Base-by-base conservation (phyloP, 768 basidiomycete genomes). In the Boletus eberwhitei region DNA sequence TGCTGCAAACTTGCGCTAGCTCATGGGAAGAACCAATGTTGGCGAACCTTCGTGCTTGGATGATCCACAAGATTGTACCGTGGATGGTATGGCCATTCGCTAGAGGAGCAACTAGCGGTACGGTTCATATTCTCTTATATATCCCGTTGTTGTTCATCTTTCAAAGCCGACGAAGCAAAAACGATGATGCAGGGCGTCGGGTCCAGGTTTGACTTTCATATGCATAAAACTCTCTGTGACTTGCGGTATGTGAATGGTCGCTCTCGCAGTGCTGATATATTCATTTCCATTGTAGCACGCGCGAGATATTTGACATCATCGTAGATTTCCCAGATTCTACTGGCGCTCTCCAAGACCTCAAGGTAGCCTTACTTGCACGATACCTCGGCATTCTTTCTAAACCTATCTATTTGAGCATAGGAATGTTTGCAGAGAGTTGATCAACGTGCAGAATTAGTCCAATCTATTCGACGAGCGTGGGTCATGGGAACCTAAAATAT, bases 231-330 rank as follows among this genome's bases (percentile, higher is more conserved):
- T 3, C 74, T 98, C 24, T 92, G 89, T 65, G 90, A 94, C 67
- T 73, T 96, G 49, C 76, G 93, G 93, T 91, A 52, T 36, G 79
- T 67, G 12, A 58, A 46, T n/a, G 14, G n/a, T 47, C 54, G 24
- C 50, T 36, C 59, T 35, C 29, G 48, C 36, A 21, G 36, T 50
- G 19, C 37, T 17, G 17, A 38, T 29, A 32, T 42, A 29, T 35
- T 41, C 36, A 34, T 36, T 26, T 41, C 17, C 13, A 3, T 36
- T 39, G n/a, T 56, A 87, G 86, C 34, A 87, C 84, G 54, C 78
- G 75, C 46, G 95, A 98, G 68, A 87, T 98, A 19, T 98, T 97
- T 65, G 93, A 96, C 60, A 97, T 98, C 52, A 96, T 98, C 54
- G 86, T 98, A 52, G 92, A 96, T 63, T 95, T 84, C 62, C 94